A percentile compares a stretch with the other conserved stretches of the same genome.
Evolutionary conservation across 352 stramenopile genomes (phyloP).

Genomic region (Globisporangium abappressorium): DNA sequence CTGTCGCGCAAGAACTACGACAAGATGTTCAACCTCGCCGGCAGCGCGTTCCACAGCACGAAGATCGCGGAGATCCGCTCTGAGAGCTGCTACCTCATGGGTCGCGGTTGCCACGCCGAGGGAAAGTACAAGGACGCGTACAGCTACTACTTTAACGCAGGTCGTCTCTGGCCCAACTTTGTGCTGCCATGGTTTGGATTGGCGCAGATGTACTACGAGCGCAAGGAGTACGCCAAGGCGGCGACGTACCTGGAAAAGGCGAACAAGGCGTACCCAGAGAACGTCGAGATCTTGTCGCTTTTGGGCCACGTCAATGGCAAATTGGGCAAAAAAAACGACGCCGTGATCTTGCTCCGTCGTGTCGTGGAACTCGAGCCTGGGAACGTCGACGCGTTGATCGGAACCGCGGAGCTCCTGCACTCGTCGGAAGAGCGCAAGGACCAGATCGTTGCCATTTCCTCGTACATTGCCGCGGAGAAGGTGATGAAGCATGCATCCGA

Average conservation of each 20-base stretch:
- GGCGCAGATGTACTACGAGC: constrained; percentile 89
- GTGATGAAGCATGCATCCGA: constrained; percentile 85
- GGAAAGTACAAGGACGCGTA: constrained; percentile 95
- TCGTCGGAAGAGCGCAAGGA: constrained; percentile 79
- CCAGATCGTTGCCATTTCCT: constrained; percentile 88
- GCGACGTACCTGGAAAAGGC: constrained; percentile 85
- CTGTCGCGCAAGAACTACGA: constrained; percentile 88
- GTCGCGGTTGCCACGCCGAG: constrained; percentile 92
- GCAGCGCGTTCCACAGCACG: constrained; percentile 87
- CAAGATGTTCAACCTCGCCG: constrained; percentile 88
- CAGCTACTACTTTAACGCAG: constrained; percentile 96
- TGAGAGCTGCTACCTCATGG: constrained; percentile 96
- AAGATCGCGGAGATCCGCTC: constrained; percentile 92
- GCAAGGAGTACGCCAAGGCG: constrained; percentile 82
- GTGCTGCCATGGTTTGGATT: constrained; percentile 84
- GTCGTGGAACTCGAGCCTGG: constrained; percentile 84
- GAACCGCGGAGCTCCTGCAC: constrained; percentile 79
- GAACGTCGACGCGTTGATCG: constrained; percentile 83
- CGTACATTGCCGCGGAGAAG: constrained; percentile 85
- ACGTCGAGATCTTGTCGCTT: constrained; percentile 81
- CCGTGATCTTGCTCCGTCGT: constrained; percentile 72
- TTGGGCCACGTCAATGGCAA: constrained; percentile 82
- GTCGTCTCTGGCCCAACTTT: constrained; percentile 83
- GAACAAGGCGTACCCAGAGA: constrained; percentile 87
- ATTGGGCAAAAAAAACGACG: constrained; percentile 78